Percentiles rank a stretch among this genome's conserved stretches.
Conservation (phyloP, 1,284 basidiomycete species). For the Cystobasidiaceae sp. region DNA sequence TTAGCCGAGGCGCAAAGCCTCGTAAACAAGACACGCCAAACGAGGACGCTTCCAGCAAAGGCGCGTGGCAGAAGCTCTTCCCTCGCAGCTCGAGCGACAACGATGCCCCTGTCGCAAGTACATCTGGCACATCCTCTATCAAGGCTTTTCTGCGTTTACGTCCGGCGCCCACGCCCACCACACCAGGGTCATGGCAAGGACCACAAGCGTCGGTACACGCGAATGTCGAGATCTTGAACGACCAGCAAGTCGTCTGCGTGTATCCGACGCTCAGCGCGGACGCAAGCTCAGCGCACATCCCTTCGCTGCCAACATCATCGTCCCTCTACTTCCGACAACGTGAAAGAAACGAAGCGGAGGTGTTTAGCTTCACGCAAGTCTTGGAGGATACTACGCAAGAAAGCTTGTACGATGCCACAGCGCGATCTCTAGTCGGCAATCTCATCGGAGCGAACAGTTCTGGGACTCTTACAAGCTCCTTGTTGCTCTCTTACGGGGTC, state of each 20-base stretch:
- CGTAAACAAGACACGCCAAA: too few relatives aligned
- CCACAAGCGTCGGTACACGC: background rate
- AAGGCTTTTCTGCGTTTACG: background rate
- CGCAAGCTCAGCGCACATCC: background rate
- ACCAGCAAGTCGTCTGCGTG: background rate
- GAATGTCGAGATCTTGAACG: slow-evolving; percentile 9
- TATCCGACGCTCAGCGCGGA: background rate
- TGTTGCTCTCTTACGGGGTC: slow-evolving; percentile 96
- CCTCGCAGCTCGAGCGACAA: background rate
- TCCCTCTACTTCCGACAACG: background rate
- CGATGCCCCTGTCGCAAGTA: background rate
- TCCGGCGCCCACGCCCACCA: background rate
- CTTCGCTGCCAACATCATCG: background rate
- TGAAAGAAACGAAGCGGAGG: background rate
- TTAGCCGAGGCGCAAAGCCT: too few relatives aligned
- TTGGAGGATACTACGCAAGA: background rate
- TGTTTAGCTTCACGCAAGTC: slow-evolving; percentile 12
- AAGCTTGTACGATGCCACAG: background rate
- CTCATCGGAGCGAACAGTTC: background rate
- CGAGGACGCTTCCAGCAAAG: slow-evolving; percentile 1
- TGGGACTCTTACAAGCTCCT: slow-evolving; percentile 55
- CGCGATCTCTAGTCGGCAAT: slow-evolving; percentile 8
- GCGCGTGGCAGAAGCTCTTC: slow-evolving; percentile 13
- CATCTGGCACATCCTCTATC: slow-evolving; percentile 6
- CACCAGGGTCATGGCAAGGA: background rate